Conservation (phyloP, 2,329 filamentous ascomycete genomes). For the Cordyceps cicadae region DNA sequence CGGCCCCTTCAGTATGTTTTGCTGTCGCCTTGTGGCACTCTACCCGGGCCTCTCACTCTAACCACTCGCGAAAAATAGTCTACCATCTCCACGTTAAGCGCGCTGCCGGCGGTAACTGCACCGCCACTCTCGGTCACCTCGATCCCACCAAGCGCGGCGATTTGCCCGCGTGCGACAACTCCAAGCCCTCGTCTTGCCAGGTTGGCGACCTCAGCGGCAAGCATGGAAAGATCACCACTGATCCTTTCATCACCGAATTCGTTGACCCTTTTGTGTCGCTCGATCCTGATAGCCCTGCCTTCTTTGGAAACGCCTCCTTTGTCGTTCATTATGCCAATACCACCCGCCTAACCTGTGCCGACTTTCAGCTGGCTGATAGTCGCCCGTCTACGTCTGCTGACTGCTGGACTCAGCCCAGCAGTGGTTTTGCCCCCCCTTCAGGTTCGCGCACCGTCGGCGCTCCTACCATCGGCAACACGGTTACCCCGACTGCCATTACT, state of each 20-base stretch:
- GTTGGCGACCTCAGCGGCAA: conserved; percentile 72
- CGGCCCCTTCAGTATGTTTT: conserved; percentile 51
- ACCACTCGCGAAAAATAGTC: conserved; percentile 30
- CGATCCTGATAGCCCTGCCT: conserved; percentile 40
- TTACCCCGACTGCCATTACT: background rate
- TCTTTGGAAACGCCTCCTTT: conserved; percentile 57
- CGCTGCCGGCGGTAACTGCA: conserved; percentile 67
- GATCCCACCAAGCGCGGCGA: conserved; percentile 63
- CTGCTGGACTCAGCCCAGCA: conserved; percentile 10
- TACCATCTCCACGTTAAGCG: conserved; percentile 66
- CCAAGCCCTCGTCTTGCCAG: conserved; percentile 57
- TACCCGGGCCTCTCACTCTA: background rate
- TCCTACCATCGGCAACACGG: background rate
- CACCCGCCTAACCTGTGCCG: conserved; percentile 57
- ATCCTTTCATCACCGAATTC: conserved; percentile 43
- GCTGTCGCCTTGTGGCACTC: background rate
- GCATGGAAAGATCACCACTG: conserved; percentile 50
- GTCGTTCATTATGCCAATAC: conserved; percentile 57
- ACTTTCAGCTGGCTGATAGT: conserved; percentile 36
- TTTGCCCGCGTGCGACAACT: conserved; percentile 48
- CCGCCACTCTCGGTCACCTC: conserved; percentile 56
- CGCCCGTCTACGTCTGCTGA: background rate
- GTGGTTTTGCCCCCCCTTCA: conserved; percentile 5
- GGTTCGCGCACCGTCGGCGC: background rate
- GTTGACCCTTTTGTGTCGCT: conserved; percentile 52